Evolutionary conservation across 371 early-diverging fungal species (phyloP), one percentile per base, ranked within the genome.

Genomic region (Neoconidiobolus thromboides): DNA sequence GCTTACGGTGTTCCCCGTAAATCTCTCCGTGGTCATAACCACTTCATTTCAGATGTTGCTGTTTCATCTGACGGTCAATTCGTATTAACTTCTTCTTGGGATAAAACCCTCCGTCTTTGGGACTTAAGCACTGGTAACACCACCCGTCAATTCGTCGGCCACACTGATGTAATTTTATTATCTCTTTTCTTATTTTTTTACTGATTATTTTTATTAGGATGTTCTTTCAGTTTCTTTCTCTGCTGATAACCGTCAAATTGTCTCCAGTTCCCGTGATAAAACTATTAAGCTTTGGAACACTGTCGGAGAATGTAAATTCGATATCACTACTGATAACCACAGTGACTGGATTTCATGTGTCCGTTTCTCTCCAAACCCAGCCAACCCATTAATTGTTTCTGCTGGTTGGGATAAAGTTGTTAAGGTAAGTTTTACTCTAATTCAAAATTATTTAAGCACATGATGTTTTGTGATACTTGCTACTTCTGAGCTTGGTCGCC

Each of bases 231-330:
- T 94, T 66, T 86, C 93, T 63, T 97, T 97, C 90, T 95, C 98
- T 69, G 91, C 98, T 50, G 95, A 95, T 76, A 93, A 93, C 91
- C 89, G 94, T 70, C 94, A 92, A 79, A 95, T 97, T 72, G 92
- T 93, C 67, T 93, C 93, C 62, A 92, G 87, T 66, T 90, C 93
- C 69, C 91, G 95, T 76, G 98, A 97, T 81, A 91, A 89, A 85
- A 80, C 84, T 76, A 94, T 97, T 86, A 97, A 96, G 88, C 75
- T 97, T 73, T 97, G 98, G 98, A 95, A 97, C 89, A 96, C 95
- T 64, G 81, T 94, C 50, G 98, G 96, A 67, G 98, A 97, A 79
- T 95, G 95, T 88, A 97, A 95, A 87, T 88, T 79, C 85, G 89
- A 85, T 80, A 83, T 97, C 69, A 73, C 72, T 63, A 86, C 91